phyloP scores from a whole-genome alignment of 2,329 filamentous ascomycete species.

The Arthrobotrys conoides region DNA sequence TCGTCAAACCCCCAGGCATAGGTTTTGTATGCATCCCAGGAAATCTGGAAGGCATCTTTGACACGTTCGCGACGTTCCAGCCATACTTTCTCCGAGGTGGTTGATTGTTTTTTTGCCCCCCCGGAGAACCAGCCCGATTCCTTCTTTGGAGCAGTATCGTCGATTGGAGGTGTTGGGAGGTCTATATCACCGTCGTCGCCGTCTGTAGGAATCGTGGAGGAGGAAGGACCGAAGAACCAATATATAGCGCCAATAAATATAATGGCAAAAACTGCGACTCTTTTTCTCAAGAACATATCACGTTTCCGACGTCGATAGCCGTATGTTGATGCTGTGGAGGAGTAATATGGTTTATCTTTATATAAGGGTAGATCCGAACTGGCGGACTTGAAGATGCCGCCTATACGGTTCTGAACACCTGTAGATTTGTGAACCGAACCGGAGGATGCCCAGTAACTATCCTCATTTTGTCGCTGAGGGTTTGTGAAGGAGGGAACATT shows the following conservation, averaged over 20 bases:
- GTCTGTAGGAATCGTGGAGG: neutral
- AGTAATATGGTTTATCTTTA: conserved; percentile 95
- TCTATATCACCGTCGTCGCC: neutral
- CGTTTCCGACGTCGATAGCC: conserved; percentile 74
- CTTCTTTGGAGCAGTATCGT: conserved; percentile 68
- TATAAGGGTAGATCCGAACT: conserved; percentile 88
- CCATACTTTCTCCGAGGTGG: conserved; percentile 76
- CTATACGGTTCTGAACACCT: conserved; percentile 68
- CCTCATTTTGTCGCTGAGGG: conserved; percentile 76
- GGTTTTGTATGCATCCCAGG: conserved; percentile 92
- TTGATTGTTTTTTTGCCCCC: conserved; percentile 17
- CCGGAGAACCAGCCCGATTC: conserved; percentile 72
- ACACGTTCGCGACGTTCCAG: conserved; percentile 81
- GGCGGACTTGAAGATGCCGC: conserved; percentile 74
- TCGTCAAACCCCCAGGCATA: conserved; percentile 95
- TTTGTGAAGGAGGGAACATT: conserved; percentile 79
- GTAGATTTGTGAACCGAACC: conserved; percentile 68
- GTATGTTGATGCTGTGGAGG: conserved; percentile 70
- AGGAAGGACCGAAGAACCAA: conserved; percentile 38
- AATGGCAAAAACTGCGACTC: conserved; percentile 36
- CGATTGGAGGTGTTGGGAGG: conserved; percentile 62
- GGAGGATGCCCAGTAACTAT: conserved; percentile 75
- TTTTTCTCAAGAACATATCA: conserved; percentile 70
- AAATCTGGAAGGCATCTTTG: conserved; percentile 88
- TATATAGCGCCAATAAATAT: conserved; percentile 61